A percentile compares a stretch with the other conserved stretches of the same genome.
These are phyloP conservation scores for Fusarium sp. DNA, from an alignment of 2,329 filamentous ascomycete genomes.

Conservation along the genomic window DNA sequence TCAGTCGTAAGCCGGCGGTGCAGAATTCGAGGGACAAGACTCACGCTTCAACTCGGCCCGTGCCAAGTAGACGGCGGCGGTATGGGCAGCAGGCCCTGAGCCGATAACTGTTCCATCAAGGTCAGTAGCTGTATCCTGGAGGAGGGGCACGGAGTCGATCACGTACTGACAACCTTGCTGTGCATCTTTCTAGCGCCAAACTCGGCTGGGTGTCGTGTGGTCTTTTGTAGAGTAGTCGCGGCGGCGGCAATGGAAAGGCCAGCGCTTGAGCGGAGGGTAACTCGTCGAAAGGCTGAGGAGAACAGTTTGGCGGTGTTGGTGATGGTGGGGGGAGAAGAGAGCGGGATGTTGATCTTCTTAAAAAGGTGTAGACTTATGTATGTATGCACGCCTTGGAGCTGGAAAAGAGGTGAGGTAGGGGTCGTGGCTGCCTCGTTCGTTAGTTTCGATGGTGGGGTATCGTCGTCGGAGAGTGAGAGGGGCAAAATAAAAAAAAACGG, in stretches of 20 bases:
- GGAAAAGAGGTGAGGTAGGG: not conserved
- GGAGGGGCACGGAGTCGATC: constrained; percentile 21
- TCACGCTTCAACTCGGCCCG: constrained; percentile 90
- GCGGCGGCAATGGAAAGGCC: constrained; percentile 80
- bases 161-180: constrained; percentile 89
- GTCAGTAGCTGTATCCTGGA: constrained; percentile 5
- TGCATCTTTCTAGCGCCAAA: constrained; percentile 78
- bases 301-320: constrained; percentile 83
- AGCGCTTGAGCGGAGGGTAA: constrained; percentile 78
- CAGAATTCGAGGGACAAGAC: constrained; percentile 39
- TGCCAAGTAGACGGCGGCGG: constrained; percentile 94
- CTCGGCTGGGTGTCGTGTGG: constrained; percentile 52
- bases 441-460: constrained; percentile 21
- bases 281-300: constrained; percentile 81
- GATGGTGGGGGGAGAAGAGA: constrained; percentile 3
- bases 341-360: constrained; percentile 35
- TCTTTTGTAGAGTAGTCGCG: constrained; percentile 70
- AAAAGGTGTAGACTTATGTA: constrained; percentile 11
- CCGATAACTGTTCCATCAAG: constrained; percentile 72
- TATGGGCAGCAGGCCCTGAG: constrained; percentile 97
- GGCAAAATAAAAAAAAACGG: constrained; percentile 3
- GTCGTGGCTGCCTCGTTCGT: not conserved
- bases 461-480: constrained; percentile 4
- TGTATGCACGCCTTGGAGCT: not conserved
- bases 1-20: constrained; percentile 18